Evolutionary conservation across 176 grass and related monocot genomes (phyloP), one percentile per base, ranked within the genome.

Genomic region (Musa itinerans): DNA sequence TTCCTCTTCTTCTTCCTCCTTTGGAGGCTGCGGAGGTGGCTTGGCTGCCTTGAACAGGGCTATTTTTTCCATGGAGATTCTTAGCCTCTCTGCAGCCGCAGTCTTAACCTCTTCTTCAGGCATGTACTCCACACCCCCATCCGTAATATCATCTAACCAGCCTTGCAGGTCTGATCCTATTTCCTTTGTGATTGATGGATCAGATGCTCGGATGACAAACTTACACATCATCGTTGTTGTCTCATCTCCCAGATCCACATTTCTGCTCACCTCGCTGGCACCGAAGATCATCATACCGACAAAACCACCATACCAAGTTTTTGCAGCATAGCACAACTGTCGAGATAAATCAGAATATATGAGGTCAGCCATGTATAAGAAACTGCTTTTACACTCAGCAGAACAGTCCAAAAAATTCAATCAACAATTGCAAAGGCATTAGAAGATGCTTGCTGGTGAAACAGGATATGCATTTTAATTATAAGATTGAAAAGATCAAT

Each of bases 201-300:
- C 90, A 17, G 95, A 99, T 13, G 95, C 90, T 1, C 95, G 84
- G 50, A 99, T 75, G 3, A 92, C 90, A 16, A 99, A 99, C 74
- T 99, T 99, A 80, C 95, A 99, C 57, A 99, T 94, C 95, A 99
- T 99, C 10, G 90, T 94, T 23, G 95, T 99, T 20, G 95, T 94
- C 83, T 94, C 95, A 19, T 99, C 95, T 27, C 95, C 95, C 54
- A 94, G 83, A 70, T 99, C 95, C 9, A 99, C 90, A 17, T 99
- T 99, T 81, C 90, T 74, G 70, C 90, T 94, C 57, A 99, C 95
- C 87, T 99, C 95, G 27, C 95, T 99, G 64, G 90, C 89, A 11
- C 95, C 95, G 68, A 99, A 99, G 43, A 99, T 91, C 95, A 99
- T 99, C 90, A 99, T 90, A 52, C 95, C 90, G 62, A 99, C 90